Evolutionary conservation across 176 grass and related monocot genomes (phyloP), one percentile per base, ranked within the genome.

Genomic region (Musa acuminata): DNA sequence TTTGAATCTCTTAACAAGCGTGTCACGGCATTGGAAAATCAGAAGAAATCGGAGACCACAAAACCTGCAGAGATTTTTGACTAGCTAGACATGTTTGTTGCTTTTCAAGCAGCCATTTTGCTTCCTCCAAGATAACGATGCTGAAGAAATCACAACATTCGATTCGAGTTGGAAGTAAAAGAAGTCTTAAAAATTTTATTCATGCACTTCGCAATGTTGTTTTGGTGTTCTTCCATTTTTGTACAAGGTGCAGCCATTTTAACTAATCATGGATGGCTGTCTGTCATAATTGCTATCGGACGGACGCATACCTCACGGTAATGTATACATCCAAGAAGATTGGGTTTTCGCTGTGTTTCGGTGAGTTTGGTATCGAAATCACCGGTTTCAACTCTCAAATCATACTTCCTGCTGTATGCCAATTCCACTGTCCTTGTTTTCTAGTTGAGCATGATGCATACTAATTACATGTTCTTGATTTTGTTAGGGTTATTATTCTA

Each of bases 11-110:
- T 96, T 16, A 84, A 85, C 77, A 62, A 53, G 78, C 81, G 62
- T 24, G 83, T 96, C 69, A 69, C 70, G 17, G 76, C 77, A 76
- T 19, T 96, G 27, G 89, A 90, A 80, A 92, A 81, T 60, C 74
- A 43, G 71, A 77, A 72, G 78, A 78, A 87, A 78, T 14, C 64
- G 20, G 80, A 80, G 70, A 25, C 52, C 72, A 69, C 77, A 68
- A 78, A 81, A 85, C 59, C 83, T 62, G 63, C 58, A 2, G 84
- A 87, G 57, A 43, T 69, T 52, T 96, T 71, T 22, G 76, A 90
- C 59, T 87, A 82, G 67, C 53, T 53, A 72, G n/a, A 53, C 22
- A 14, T 20, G 13, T 20, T 11, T 19, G 50, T 6, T 54, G 51
- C 10, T 1, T 9, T 72, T 8, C 50, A 14, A 72, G 43, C 20